A percentile compares a stretch with the other conserved stretches of the same genome.
These are phyloP conservation scores for Scedosporium dehoogii DNA, from an alignment of 2,329 filamentous ascomycete species.

Conservation along the genomic window DNA sequence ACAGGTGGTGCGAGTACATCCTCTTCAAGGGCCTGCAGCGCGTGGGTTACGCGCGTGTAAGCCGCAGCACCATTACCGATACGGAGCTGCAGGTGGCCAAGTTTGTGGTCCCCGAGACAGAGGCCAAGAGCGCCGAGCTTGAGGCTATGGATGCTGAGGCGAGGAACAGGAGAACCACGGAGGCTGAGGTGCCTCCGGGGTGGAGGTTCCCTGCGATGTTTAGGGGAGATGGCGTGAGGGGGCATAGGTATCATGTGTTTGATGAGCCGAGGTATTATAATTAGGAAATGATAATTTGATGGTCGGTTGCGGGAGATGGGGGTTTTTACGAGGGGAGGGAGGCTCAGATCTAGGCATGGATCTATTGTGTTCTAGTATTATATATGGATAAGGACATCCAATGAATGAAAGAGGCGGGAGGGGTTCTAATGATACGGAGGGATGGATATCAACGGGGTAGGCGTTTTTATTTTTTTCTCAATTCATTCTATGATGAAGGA, in stretches of 20 bases:
- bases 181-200: slow-evolving; percentile 65
- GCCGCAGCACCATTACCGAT: slow-evolving; percentile 85
- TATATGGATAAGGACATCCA: no score
- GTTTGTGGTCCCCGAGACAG: slow-evolving; percentile 67
- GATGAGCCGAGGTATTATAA: slow-evolving; percentile 72
- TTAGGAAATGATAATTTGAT: slow-evolving; percentile 11
- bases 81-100: slow-evolving; percentile 96
- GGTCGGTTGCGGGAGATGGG: background rate
- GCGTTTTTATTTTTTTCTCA: no score
- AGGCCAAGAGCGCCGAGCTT: slow-evolving; percentile 40
- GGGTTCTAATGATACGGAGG: no score
- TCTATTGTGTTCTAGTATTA: no score
- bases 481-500: no score
- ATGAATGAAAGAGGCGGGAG: no score
- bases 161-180: slow-evolving; percentile 49
- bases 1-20: slow-evolving; percentile 98
- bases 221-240: slow-evolving; percentile 74
- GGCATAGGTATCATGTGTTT: slow-evolving; percentile 91
- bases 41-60: slow-evolving; percentile 82
- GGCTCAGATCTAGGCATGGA: no score
- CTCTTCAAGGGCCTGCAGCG: slow-evolving; percentile 82
- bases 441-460: no score
- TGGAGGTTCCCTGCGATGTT: slow-evolving; percentile 80
- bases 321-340: background rate
- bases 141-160: slow-evolving; percentile 37